phyloP scores from a whole-genome alignment of 2,329 filamentous ascomycete species.

The Colletotrichum sp. region DNA sequence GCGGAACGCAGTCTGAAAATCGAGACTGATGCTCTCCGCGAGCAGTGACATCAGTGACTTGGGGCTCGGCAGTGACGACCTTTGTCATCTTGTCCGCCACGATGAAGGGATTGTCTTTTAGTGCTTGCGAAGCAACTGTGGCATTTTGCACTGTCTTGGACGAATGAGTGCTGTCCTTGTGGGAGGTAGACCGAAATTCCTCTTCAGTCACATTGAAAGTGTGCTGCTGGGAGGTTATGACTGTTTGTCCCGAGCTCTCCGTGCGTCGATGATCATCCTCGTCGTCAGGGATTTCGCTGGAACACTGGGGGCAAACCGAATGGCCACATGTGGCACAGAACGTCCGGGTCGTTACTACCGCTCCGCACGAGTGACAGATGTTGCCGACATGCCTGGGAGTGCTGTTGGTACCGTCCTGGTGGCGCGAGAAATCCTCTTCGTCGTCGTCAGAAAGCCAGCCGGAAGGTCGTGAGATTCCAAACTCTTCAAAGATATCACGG shows the following conservation, averaged over 20 bases:
- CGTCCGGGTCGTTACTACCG: conserved; percentile 39
- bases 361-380: conserved; percentile 57
- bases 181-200: not conserved
- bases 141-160: conserved; percentile 2
- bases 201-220: not conserved
- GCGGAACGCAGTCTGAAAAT: conserved; percentile 35
- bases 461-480: conserved; percentile 49
- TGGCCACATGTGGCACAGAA: conserved; percentile 57
- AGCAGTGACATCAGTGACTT: conserved; percentile 23
- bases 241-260: not conserved
- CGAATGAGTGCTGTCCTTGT: not conserved
- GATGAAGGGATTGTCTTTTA: conserved; percentile 38
- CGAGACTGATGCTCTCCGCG: conserved; percentile 23
- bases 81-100: conserved; percentile 31
- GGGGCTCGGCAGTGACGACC: conserved; percentile 24
- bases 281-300: conserved; percentile 34
- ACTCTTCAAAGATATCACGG: conserved; percentile 51
- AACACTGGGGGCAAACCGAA: conserved; percentile 53
- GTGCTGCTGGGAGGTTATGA: not conserved
- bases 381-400: conserved; percentile 32
- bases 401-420: conserved; percentile 34
- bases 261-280: conserved; percentile 1
- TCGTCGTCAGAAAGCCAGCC: conserved; percentile 52
- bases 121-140: conserved; percentile 3
- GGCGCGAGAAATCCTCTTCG: conserved; percentile 22